Conservation (phyloP, 2,329 filamentous ascomycete genomes). For the Ophiostoma angusticollis region DNA sequence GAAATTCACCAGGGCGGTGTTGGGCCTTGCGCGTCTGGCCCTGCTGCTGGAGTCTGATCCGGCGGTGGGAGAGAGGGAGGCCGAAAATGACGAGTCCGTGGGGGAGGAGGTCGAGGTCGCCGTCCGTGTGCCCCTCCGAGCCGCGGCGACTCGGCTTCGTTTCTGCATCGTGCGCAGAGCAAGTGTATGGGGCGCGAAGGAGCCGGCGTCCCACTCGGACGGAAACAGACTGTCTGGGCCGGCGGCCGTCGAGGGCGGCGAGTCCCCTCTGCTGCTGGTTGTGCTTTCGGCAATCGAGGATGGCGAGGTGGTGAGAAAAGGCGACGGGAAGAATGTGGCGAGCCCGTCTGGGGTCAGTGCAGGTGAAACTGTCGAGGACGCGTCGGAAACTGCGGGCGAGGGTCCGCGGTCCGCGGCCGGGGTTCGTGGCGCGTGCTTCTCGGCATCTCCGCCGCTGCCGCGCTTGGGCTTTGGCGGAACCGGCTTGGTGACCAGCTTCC, state of each 20-base stretch:
- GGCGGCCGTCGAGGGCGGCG: neutral
- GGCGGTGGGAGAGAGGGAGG: no score
- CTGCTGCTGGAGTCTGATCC: slow-evolving; percentile 1
- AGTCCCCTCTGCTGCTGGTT: neutral
- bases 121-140: no score
- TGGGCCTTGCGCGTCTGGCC: slow-evolving; percentile 2
- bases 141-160: neutral
- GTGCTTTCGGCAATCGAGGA: slow-evolving; percentile 1
- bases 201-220: slow-evolving; percentile 7
- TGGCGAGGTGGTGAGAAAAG: slow-evolving; percentile 2
- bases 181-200: neutral
- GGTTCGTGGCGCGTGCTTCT: neutral
- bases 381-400: slow-evolving; percentile 3
- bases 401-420: neutral
- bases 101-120: neutral
- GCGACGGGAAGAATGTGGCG: neutral
- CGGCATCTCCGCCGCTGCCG: neutral
- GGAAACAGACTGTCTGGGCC: slow-evolving; percentile 5
- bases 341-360: neutral
- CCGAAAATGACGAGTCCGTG: neutral
- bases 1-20: no score
- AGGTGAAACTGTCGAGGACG: neutral
- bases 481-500: slow-evolving; percentile 18
- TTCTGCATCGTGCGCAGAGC: neutral
- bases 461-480: slow-evolving; percentile 1